A percentile compares a stretch with the other conserved stretches of the same genome.
Evolutionary conservation across 192 early-diverging fungal species (phyloP).

Genomic region (Umbelopsis sp.): DNA sequence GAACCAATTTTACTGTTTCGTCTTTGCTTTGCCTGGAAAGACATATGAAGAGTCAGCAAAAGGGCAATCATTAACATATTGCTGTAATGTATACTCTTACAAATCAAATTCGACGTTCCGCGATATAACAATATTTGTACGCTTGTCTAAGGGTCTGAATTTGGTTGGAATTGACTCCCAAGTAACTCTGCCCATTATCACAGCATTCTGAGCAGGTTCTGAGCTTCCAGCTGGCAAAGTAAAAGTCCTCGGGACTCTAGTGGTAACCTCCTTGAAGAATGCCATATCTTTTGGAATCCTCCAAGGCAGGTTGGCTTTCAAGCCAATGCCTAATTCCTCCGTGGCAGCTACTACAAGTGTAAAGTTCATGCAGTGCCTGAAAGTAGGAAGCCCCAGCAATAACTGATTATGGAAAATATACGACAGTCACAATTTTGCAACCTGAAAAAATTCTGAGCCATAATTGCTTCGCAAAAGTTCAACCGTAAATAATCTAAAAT

Average conservation of each 20-base stretch:
- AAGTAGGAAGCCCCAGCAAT: background rate
- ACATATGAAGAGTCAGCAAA: background rate
- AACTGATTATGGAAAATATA: background rate
- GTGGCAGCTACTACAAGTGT: conserved; percentile 80
- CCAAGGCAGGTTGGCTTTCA: conserved; percentile 79
- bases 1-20: conserved; percentile 37
- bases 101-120: conserved; percentile 54
- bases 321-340: conserved; percentile 77
- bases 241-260: conserved; percentile 27
- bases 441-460: no score
- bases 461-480: no score
- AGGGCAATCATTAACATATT: conserved; percentile 21
- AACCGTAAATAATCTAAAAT: conserved; percentile 42
- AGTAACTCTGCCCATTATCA: conserved; percentile 92
- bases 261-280: conserved; percentile 78
- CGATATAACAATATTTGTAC: conserved; percentile 89
- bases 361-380: conserved; percentile 39
- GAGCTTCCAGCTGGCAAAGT: background rate
- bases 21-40: conserved; percentile 34
- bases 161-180: conserved; percentile 91
- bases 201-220: conserved; percentile 62
- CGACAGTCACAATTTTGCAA: background rate
- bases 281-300: conserved; percentile 82
- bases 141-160: conserved; percentile 74
- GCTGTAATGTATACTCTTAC: conserved; percentile 11